phyloP scores from a whole-genome alignment of 2,329 filamentous ascomycete genomes.

The Ophiognomonia clavigignenti-juglandacearum region DNA sequence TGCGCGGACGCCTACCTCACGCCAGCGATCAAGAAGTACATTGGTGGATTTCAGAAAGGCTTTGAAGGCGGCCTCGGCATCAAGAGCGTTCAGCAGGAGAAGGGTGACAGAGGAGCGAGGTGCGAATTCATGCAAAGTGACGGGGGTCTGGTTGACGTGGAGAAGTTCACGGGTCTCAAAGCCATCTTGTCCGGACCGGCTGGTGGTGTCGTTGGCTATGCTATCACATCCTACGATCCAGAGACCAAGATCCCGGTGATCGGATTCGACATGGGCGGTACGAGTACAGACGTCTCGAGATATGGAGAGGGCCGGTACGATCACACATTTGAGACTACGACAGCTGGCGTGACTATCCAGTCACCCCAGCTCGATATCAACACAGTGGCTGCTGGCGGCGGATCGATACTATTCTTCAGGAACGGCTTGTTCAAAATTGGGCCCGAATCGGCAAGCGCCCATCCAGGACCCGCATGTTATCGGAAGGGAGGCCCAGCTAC shows the following conservation, averaged over 20 bases:
- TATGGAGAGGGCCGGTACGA: slow-evolving; percentile 84
- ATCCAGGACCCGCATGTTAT: slow-evolving; percentile 88
- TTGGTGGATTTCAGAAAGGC: slow-evolving; percentile 67
- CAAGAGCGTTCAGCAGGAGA: slow-evolving; percentile 64
- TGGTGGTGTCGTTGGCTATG: slow-evolving; percentile 91
- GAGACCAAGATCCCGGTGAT: slow-evolving; percentile 81
- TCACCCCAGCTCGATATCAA: slow-evolving; percentile 92
- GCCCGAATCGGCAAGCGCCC: slow-evolving; percentile 81
- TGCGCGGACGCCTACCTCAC: slow-evolving; percentile 79
- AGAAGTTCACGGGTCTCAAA: slow-evolving; percentile 76
- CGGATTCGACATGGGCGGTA: slow-evolving; percentile 95
- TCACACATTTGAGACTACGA: slow-evolving; percentile 91
- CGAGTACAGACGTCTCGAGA: slow-evolving; percentile 84
- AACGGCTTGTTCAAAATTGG: slow-evolving; percentile 90
- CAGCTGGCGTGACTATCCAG: slow-evolving; percentile 89
- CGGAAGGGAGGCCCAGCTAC: slow-evolving; percentile 84
- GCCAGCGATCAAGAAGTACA: slow-evolving; percentile 73
- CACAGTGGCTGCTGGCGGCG: slow-evolving; percentile 87
- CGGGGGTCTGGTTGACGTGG: slow-evolving; percentile 67
- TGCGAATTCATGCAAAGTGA: slow-evolving; percentile 97
- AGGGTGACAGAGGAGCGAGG: slow-evolving; percentile 63
- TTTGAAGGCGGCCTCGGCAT: slow-evolving; percentile 78
- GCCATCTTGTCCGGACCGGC: slow-evolving; percentile 87
- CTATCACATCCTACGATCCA: slow-evolving; percentile 83
- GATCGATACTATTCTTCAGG: slow-evolving; percentile 77